These are phyloP conservation scores for Avena eriantha DNA, from an alignment of 176 grass and related monocot genomes.

Conservation along the genomic window DNA sequence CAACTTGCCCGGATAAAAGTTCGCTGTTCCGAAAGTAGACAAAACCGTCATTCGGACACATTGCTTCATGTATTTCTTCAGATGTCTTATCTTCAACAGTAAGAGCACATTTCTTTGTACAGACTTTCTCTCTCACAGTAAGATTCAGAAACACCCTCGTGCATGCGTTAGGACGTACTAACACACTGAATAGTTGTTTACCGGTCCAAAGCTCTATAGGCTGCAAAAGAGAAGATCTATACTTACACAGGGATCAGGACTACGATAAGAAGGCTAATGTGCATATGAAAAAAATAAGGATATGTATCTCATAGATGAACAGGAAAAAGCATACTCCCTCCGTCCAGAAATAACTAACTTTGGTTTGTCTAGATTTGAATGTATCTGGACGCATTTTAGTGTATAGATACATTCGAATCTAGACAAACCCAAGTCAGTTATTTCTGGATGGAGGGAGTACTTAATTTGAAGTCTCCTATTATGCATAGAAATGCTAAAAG, in stretches of 20 bases:
- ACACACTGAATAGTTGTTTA: slow-evolving; percentile 92
- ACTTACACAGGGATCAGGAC: slow-evolving; percentile 28
- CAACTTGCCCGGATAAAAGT: slow-evolving; percentile 87
- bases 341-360: no score
- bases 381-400: no score
- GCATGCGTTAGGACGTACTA: slow-evolving; percentile 83
- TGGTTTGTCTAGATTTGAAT: no score
- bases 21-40: slow-evolving; percentile 97
- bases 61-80: slow-evolving; percentile 48
- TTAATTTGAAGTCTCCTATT: slow-evolving; percentile 16
- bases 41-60: slow-evolving; percentile 92
- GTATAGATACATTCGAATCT: no score
- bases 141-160: slow-evolving; percentile 95
- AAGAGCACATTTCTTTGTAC: slow-evolving; percentile 16
- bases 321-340: slow-evolving; percentile 21
- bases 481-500: slow-evolving; percentile 4
- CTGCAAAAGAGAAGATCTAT: slow-evolving; percentile 58
- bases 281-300: slow-evolving; percentile 18
- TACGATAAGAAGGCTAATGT: slow-evolving; percentile 25
- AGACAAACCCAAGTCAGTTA: no score
- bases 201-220: slow-evolving; percentile 97
- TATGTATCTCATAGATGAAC: slow-evolving; percentile 21
- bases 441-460: no score
- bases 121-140: slow-evolving; percentile 76
- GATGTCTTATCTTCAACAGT: slow-evolving; percentile 16